phyloP scores from a whole-genome alignment of 371 early-diverging fungal genomes.

The Syncephalastrum racemosum region DNA sequence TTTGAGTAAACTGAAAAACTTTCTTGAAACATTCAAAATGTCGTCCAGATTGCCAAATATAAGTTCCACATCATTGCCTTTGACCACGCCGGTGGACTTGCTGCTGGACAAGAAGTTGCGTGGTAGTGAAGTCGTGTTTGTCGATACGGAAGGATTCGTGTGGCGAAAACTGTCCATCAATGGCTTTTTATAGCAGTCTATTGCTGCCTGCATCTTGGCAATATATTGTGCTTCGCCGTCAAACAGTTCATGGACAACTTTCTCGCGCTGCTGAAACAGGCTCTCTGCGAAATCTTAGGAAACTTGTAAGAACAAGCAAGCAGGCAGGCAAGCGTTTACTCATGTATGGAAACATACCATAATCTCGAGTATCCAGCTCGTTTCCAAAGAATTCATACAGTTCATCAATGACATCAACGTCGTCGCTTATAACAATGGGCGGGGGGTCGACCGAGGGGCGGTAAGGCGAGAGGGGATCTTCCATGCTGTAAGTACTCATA shows the following conservation, averaged over 20 bases:
- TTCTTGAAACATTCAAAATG: constrained; percentile 10
- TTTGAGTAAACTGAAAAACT: constrained; percentile 13
- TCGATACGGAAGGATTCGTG: neutral
- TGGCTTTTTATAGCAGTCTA: constrained; percentile 22
- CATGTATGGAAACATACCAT: constrained; percentile 8
- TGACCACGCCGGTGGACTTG: constrained; percentile 10
- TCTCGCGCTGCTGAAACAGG: constrained; percentile 17
- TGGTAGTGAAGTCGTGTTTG: constrained; percentile 10
- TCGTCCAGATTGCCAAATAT: constrained; percentile 24
- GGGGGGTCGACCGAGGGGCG: constrained; percentile 1
- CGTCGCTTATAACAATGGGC: constrained; percentile 7
- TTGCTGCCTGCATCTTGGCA: constrained; percentile 20
- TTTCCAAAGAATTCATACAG: constrained; percentile 24
- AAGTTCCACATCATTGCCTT: constrained; percentile 16
- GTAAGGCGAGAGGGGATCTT: constrained; percentile 10
- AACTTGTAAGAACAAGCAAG: neutral
- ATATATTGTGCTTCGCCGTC: constrained; percentile 21
- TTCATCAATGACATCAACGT: constrained; percentile 27
- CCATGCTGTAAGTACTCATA: constrained; percentile 19
- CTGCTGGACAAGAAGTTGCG: constrained; percentile 16
- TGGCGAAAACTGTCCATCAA: constrained; percentile 17
- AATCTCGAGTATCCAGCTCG: constrained; percentile 9
- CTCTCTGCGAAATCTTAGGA: constrained; percentile 8
- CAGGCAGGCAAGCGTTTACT: neutral
- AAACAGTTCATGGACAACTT: constrained; percentile 14